Conservation (phyloP, 75 land plant genomes). For the Adiantum capillusveneris region DNA sequence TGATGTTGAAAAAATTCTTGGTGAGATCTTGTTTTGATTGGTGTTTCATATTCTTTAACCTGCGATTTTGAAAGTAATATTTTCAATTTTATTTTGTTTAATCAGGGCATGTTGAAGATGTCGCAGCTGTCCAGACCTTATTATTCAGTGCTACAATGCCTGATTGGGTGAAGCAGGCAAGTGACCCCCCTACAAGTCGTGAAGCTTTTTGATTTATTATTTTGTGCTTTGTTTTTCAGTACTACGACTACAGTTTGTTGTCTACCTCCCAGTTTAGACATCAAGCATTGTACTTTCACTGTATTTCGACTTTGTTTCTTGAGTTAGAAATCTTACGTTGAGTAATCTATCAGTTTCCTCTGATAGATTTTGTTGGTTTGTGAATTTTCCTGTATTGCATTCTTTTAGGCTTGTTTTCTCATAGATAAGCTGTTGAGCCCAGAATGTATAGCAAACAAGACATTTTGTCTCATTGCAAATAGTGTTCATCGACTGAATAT, state of each 20-base stretch:
- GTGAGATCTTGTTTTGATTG: too few species aligned
- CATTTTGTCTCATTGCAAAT: not conserved
- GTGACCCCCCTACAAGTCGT: not conserved
- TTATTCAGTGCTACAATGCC: conserved; percentile 97
- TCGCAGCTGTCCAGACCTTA: conserved; percentile 75
- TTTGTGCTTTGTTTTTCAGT: too few species aligned
- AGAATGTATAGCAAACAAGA: too few species aligned
- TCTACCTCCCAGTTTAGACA: too few species aligned
- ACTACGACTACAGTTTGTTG: too few species aligned
- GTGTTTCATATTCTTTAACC: not conserved
- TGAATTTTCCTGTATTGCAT: too few species aligned
- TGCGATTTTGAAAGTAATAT: not conserved
- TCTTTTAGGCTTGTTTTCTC: too few species aligned
- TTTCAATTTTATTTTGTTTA: not conserved
- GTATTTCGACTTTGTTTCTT: not conserved
- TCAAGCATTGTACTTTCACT: not conserved
- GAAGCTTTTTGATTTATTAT: not conserved
- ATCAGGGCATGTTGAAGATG: conserved; percentile 75
- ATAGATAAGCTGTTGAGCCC: too few species aligned
- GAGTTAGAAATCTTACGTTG: too few species aligned
- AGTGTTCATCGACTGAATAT: not conserved
- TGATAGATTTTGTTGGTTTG: too few species aligned
- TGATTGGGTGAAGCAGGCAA: conserved; percentile 75
- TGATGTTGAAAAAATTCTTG: conserved; percentile 47
- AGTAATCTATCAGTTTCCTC: too few species aligned